phyloP scores from a whole-genome alignment of 352 stramenopile genomes.

The Globisporangium okanoganense region DNA sequence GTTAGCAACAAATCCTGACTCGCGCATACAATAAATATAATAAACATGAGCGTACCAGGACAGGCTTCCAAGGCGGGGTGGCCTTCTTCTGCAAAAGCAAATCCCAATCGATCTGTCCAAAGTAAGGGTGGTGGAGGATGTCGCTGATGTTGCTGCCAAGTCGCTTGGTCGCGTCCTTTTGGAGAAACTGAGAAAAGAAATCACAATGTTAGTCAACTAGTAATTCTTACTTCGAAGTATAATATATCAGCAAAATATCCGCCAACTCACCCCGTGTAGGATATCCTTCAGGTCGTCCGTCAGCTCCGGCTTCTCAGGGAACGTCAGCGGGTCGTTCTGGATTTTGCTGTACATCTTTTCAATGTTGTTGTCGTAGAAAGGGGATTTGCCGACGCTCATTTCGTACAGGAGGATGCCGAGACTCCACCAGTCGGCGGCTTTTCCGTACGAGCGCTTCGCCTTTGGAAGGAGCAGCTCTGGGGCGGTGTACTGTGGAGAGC shows the following conservation, averaged over 20 bases:
- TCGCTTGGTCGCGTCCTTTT: slow-evolving; percentile 85
- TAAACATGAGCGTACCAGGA: slow-evolving; percentile 32
- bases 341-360: slow-evolving; percentile 94
- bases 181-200: slow-evolving; percentile 45
- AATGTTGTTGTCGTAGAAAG: slow-evolving; percentile 93
- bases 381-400: slow-evolving; percentile 91
- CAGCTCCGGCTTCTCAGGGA: slow-evolving; percentile 70
- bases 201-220: not conserved
- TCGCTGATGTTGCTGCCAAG: slow-evolving; percentile 87
- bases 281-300: slow-evolving; percentile 77
- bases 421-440: slow-evolving; percentile 88
- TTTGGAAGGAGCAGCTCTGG: slow-evolving; percentile 82
- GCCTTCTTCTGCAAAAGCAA: slow-evolving; percentile 81
- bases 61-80: slow-evolving; percentile 82
- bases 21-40: not conserved
- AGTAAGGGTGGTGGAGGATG: slow-evolving; percentile 81
- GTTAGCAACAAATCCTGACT: not conserved
- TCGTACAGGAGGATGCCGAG: slow-evolving; percentile 91
- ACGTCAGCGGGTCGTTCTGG: slow-evolving; percentile 79
- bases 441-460: slow-evolving; percentile 84
- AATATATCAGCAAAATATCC: not conserved
- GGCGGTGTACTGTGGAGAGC: slow-evolving; percentile 85
- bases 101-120: slow-evolving; percentile 81
- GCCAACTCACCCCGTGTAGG: slow-evolving; percentile 45
- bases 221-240: not conserved